phyloP scores from a whole-genome alignment of 345 rosid species.

The Ceriops tagal region DNA sequence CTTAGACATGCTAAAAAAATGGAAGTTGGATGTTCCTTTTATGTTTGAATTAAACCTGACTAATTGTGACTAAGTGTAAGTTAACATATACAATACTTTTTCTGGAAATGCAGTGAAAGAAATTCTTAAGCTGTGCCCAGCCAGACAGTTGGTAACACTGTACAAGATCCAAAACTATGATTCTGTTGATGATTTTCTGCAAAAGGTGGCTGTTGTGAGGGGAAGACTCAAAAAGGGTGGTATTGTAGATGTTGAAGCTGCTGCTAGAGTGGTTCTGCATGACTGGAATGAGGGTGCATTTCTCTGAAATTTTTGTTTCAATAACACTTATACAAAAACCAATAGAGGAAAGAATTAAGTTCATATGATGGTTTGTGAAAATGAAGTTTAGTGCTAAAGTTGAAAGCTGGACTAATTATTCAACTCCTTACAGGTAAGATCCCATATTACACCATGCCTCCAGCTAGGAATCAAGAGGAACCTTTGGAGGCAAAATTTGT shows the following conservation, averaged over 20 bases:
- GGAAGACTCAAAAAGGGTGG: constrained; percentile 98
- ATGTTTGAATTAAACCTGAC: too few relatives aligned
- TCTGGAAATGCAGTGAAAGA: constrained; percentile 61
- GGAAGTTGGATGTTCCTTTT: too few relatives aligned
- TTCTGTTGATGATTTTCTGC: constrained; percentile 80
- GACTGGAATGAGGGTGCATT: constrained; percentile 79
- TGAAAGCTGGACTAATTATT: neutral
- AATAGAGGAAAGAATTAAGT: neutral
- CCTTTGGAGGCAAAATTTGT: constrained; percentile 73
- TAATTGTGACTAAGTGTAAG: neutral
- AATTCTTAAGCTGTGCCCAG: constrained; percentile 78
- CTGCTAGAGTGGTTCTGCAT: constrained; percentile 82
- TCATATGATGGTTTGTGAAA: neutral
- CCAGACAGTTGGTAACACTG: constrained; percentile 55
- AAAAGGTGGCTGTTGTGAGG: constrained; percentile 79
- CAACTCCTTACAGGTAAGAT: constrained; percentile 67
- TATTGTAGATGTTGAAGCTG: constrained; percentile 74
- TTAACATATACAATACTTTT: constrained; percentile 17
- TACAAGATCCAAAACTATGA: constrained; percentile 76
- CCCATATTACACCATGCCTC: constrained; percentile 86
- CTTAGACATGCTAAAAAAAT: too few relatives aligned
- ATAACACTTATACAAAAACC: neutral
- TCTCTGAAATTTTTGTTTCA: neutral
- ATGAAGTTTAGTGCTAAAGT: neutral
- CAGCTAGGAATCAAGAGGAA: constrained; percentile 57